Evolutionary conservation across 495 filamentous ascomycete species (phyloP).

Genomic region (Aspergillus avenaceus): DNA sequence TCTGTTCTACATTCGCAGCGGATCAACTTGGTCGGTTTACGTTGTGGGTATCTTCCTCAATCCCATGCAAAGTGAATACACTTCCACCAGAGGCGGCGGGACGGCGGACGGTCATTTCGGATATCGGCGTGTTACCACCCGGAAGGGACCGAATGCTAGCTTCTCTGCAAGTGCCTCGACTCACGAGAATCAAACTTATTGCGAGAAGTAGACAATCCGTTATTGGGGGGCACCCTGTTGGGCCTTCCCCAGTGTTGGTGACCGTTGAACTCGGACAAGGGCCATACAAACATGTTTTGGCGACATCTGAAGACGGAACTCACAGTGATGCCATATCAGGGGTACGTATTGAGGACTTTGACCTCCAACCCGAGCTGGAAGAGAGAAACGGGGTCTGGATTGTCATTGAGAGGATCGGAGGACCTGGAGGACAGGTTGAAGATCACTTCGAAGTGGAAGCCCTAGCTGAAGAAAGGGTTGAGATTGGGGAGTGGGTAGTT

Average conservation of each 20-base stretch:
- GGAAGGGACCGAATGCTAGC: slow-evolving; percentile 50
- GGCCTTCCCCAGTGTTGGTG: slow-evolving; percentile 56
- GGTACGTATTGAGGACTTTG: slow-evolving; percentile 65
- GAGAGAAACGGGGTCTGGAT: slow-evolving; percentile 61
- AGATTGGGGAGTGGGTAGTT: slow-evolving; percentile 53
- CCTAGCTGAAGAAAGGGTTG: slow-evolving; percentile 61
- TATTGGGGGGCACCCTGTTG: slow-evolving; percentile 31
- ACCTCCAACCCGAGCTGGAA: slow-evolving; percentile 56
- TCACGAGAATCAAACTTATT: slow-evolving; percentile 57
- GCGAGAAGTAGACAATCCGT: slow-evolving; percentile 37
- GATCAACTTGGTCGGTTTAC: slow-evolving; percentile 71
- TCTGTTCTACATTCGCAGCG: slow-evolving; percentile 83
- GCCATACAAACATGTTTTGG: slow-evolving; percentile 57
- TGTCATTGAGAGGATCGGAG: slow-evolving; percentile 70
- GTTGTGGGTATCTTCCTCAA: slow-evolving; percentile 63
- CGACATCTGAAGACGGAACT: slow-evolving; percentile 56
- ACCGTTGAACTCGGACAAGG: slow-evolving; percentile 66
- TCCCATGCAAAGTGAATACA: slow-evolving; percentile 45
- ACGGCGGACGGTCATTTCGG: slow-evolving; percentile 50
- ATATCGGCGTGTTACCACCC: slow-evolving; percentile 46
- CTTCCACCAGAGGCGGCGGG: slow-evolving; percentile 68
- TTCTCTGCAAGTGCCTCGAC: slow-evolving; percentile 42
- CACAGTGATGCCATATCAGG: slow-evolving; percentile 66
- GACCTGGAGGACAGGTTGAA: slow-evolving; percentile 42
- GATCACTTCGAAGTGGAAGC: slow-evolving; percentile 63